Evolutionary conservation across 202 grass and related monocot genomes (phyloP).

Genomic region (Schoenoplectus tabernaemontani): DNA sequence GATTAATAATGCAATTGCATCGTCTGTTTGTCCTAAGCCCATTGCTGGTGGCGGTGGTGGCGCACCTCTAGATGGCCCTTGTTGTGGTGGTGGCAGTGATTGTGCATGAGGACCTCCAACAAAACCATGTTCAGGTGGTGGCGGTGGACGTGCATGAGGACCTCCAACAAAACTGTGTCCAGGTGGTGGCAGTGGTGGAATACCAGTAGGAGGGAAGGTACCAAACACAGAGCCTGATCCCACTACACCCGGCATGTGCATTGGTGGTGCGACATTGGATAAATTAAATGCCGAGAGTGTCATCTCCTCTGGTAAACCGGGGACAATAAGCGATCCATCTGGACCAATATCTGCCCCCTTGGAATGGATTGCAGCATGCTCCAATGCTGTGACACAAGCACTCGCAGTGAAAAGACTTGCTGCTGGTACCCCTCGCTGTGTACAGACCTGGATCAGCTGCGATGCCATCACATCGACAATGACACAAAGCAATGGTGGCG

Average conservation of each 20-base stretch:
- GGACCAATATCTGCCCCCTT: background rate
- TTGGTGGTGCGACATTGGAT: background rate
- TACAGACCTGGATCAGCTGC: slow-evolving; percentile 17
- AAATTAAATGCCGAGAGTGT: slow-evolving; percentile 15
- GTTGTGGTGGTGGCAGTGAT: background rate
- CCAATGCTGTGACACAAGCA: background rate
- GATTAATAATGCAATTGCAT: slow-evolving; percentile 27
- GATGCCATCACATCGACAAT: slow-evolving; percentile 32
- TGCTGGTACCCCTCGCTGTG: background rate
- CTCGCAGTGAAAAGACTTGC: slow-evolving; percentile 29
- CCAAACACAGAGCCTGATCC: background rate
- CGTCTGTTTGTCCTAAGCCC: slow-evolving; percentile 8
- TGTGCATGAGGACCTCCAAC: background rate
- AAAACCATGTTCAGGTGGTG: background rate
- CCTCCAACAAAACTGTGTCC: background rate
- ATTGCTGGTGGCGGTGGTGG: background rate
- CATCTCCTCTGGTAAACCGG: slow-evolving; percentile 31
- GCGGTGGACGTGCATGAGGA: background rate
- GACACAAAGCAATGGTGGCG: slow-evolving; percentile 21
- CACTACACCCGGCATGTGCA: background rate
- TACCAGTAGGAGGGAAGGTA: background rate
- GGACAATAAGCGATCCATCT: background rate
- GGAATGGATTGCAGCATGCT: slow-evolving; percentile 14
- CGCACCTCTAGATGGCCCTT: background rate
- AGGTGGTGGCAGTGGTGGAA: background rate